Conservation (phyloP, 2,329 filamentous ascomycete genomes). For the Fusarium domesticum region DNA sequence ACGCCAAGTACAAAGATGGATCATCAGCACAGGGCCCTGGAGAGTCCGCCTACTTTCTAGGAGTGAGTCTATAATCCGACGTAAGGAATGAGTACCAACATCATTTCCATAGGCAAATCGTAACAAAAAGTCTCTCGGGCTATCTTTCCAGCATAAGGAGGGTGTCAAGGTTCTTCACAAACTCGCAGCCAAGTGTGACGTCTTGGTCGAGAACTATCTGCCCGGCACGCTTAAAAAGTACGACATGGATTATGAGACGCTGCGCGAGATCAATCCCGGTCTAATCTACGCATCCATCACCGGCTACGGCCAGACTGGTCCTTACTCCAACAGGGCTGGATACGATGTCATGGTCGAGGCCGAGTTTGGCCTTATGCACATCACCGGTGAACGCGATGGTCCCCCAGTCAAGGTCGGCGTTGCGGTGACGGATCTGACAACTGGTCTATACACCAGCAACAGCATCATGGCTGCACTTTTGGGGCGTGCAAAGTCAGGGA, state of each 20-base stretch:
- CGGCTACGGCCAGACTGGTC: constrained; percentile 93
- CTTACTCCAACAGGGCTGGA: constrained; percentile 80
- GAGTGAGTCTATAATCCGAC: constrained; percentile 39
- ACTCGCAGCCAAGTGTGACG: constrained; percentile 79
- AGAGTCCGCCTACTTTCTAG: constrained; percentile 92
- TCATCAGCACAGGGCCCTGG: constrained; percentile 66
- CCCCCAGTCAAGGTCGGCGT: constrained; percentile 96
- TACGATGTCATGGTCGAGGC: constrained; percentile 99
- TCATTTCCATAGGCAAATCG: constrained; percentile 69
- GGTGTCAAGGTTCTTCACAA: constrained; percentile 86
- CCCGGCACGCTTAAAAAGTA: constrained; percentile 90
- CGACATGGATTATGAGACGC: constrained; percentile 77
- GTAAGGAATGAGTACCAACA: constrained; percentile 13
- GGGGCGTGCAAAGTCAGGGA: constrained; percentile 68
- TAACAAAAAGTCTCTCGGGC: constrained; percentile 90
- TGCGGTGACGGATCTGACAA: constrained; percentile 93
- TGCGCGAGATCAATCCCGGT: constrained; percentile 76
- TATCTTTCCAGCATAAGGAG: constrained; percentile 83
- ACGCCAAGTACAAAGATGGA: constrained; percentile 69
- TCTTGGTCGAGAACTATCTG: constrained; percentile 95
- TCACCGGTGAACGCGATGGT: constrained; percentile 83
- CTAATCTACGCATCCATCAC: constrained; percentile 96
- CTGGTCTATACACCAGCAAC: constrained; percentile 91
- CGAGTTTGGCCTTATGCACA: constrained; percentile 98
- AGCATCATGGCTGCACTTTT: constrained; percentile 91